phyloP scores from a whole-genome alignment of 306 rosid genomes.

The Canavalia ensiformis region DNA sequence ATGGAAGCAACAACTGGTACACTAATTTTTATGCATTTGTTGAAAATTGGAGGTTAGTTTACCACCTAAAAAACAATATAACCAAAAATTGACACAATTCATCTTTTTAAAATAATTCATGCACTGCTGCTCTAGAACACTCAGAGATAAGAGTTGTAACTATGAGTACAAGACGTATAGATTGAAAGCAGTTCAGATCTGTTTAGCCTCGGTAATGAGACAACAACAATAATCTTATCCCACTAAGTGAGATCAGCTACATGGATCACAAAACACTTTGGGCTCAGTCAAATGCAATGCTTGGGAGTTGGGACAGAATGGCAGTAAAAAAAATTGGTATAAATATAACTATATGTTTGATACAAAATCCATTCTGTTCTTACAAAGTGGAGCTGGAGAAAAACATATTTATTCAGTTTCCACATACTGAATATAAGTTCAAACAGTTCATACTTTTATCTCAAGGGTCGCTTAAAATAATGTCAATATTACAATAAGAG shows the following conservation, averaged over 20 bases:
- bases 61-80: conserved; percentile 25
- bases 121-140: neutral
- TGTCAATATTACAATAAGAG: neutral
- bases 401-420: conserved; percentile 4
- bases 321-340: neutral
- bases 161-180: neutral
- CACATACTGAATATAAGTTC: conserved; percentile 3
- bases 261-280: neutral
- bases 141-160: neutral
- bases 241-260: too few relatives aligned
- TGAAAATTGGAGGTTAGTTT: neutral
- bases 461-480: neutral
- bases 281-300: neutral
- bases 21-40: conserved; percentile 2
- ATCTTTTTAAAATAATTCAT: neutral
- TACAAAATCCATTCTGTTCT: neutral
- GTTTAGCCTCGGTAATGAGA: neutral
- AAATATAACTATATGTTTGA: conserved; percentile 17
- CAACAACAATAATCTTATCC: too few relatives aligned
- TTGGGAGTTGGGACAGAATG: conserved; percentile 21
- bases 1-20: conserved; percentile 14
- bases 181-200: conserved; percentile 28
- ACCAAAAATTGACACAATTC: conserved; percentile 31
- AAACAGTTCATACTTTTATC: neutral
- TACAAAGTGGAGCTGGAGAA: conserved; percentile 17